Percentiles rank a stretch among this genome's conserved stretches.
These are phyloP conservation scores for Mycena epipterygia DNA, from an alignment of 768 basidiomycete genomes.

Conservation along the genomic window DNA sequence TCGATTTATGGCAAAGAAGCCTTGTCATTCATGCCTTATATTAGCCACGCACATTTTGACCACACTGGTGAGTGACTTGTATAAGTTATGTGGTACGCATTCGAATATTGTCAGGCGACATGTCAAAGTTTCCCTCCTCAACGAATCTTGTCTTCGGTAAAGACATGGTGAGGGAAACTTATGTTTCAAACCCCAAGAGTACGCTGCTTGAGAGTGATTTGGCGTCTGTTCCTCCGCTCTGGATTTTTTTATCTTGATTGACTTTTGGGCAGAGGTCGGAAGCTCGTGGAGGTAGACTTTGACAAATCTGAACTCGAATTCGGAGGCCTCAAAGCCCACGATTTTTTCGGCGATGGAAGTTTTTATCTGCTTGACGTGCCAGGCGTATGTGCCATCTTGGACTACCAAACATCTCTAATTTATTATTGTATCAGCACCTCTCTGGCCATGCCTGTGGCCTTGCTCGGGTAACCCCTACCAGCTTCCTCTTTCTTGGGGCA, in stretches of 20 bases:
- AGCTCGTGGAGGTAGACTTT: slow-evolving; percentile 16
- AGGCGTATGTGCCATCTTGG: slow-evolving; percentile 7
- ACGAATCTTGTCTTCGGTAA: slow-evolving; percentile 24
- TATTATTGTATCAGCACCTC: slow-evolving; percentile 22
- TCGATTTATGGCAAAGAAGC: neutral
- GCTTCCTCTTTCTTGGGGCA: slow-evolving; percentile 36
- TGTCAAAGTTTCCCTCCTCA: slow-evolving; percentile 30
- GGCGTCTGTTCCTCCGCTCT: slow-evolving; percentile 3
- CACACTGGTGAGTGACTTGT: slow-evolving; percentile 14
- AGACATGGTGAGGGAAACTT: slow-evolving; percentile 1
- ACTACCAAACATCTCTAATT: neutral
- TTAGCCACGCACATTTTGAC: slow-evolving; percentile 22
- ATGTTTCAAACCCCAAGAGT: slow-evolving; percentile 4
- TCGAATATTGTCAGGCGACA: slow-evolving; percentile 21
- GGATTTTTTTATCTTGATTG: neutral
- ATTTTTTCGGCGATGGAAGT: slow-evolving; percentile 34
- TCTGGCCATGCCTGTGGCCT: slow-evolving; percentile 34
- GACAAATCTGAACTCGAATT: neutral
- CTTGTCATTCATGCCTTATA: neutral
- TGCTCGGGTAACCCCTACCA: slow-evolving; percentile 35
- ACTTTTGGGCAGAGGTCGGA: slow-evolving; percentile 10
- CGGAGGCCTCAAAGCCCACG: slow-evolving; percentile 22
- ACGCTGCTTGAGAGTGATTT: slow-evolving; percentile 12
- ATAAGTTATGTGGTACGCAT: too few relatives aligned
- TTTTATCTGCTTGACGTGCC: slow-evolving; percentile 35